Evolutionary conservation across 495 filamentous ascomycete species (phyloP).

Genomic region (Neurospora sp.): DNA sequence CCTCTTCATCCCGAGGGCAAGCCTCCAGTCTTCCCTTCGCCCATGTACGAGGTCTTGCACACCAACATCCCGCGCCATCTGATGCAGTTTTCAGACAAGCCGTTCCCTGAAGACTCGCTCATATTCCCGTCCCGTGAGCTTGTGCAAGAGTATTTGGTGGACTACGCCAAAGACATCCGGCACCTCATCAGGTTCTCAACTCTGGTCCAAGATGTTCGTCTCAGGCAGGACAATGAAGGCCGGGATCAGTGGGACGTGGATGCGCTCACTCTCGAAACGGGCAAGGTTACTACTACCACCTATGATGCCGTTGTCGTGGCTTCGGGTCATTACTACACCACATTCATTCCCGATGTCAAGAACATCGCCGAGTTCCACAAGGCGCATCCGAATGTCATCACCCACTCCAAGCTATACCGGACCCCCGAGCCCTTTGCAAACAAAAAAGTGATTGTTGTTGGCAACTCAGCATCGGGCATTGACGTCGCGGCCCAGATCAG

Average conservation of each 20-base stretch:
- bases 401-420: slow-evolving; percentile 76
- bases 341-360: slow-evolving; percentile 52
- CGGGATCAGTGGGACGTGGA: slow-evolving; percentile 41
- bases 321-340: slow-evolving; percentile 68
- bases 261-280: slow-evolving; percentile 33
- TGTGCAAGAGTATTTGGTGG: slow-evolving; percentile 62
- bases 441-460: slow-evolving; percentile 56
- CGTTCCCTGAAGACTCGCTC: slow-evolving; percentile 48
- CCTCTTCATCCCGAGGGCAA: slow-evolving; percentile 19
- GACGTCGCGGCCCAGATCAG: slow-evolving; percentile 74
- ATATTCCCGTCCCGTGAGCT: slow-evolving; percentile 61
- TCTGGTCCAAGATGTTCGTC: slow-evolving; percentile 26
- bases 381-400: slow-evolving; percentile 51
- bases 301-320: slow-evolving; percentile 84
- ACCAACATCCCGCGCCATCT: slow-evolving; percentile 78
- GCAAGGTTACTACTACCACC: slow-evolving; percentile 27
- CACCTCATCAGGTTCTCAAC: slow-evolving; percentile 34
- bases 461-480: slow-evolving; percentile 65
- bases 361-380: slow-evolving; percentile 38
- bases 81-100: slow-evolving; percentile 69
- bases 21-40: slow-evolving; percentile 48
- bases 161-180: slow-evolving; percentile 58
- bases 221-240: slow-evolving; percentile 13
- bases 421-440: slow-evolving; percentile 43
- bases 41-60: slow-evolving; percentile 71